Base-by-base conservation (phyloP, 2,329 filamentous ascomycete genomes). In the Colletotrichum costaricense region DNA sequence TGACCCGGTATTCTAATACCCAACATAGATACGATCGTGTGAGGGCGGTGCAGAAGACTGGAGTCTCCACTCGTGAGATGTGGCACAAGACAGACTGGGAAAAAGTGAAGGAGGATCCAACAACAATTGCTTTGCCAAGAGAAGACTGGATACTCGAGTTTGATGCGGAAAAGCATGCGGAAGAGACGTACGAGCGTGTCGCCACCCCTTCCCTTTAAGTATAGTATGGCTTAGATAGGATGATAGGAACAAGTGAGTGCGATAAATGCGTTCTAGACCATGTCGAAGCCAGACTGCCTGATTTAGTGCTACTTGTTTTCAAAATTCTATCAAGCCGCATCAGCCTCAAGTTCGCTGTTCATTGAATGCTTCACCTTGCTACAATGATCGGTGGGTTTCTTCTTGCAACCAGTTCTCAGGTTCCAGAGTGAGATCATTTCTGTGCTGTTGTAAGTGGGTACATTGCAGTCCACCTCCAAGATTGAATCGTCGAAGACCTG, bases 71-170 rank as follows among this genome's bases (percentile, higher is more conserved):
- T 0, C 80, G 84, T n/a, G 84, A 86, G 65, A 83, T 83, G 79
- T 88, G 86, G 86, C 86, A 88, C 74, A 87, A 86, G 77, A 84
- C 85, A 16, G 84, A 86, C 73, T 88, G 83, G 84, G 80, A 78
- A 38, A 82, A 83, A 56, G 83, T 85, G 52, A 84, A 83, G 63
- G 80, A 85, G 77, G 82, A 86, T 58, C 85, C 85, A 0, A 80
- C 84, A 67, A 81, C 81, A 2, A 84, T 87, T 67, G 81, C 85
- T 70, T 78, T 86, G 58, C 84, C 84, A 33, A 79, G 84, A 22
- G 82, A 85, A 64, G 83, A 84, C 63, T 87, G 85, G 85, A 82
- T 87, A 26, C 81, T 86, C 63, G 78, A 80, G 19, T 83, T 85
- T 71, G 86, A 88, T 73, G 82, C 84, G 2, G 85, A 87, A 77